Evolutionary conservation across 306 rosid genomes (phyloP).

Genomic region (Quillaja saponaria): DNA sequence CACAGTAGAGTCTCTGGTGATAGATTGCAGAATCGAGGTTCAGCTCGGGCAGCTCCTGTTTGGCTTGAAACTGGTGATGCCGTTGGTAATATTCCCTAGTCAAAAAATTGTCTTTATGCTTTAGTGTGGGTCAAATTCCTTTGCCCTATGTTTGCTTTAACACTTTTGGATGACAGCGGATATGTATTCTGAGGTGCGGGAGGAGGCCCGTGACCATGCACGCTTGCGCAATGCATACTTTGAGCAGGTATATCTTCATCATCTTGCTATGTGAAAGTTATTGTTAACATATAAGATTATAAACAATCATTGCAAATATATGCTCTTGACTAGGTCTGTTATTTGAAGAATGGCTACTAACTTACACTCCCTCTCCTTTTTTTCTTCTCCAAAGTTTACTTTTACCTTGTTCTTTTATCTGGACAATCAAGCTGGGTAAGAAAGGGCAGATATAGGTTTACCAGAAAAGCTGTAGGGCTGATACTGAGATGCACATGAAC

Average conservation of each 20-base stretch:
- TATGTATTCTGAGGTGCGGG: constrained; percentile 92
- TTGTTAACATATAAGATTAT: constrained; percentile 10
- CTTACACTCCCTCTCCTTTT: constrained; percentile 9
- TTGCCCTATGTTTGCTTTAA: constrained; percentile 47
- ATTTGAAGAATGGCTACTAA: background rate
- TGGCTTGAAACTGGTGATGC: constrained; percentile 99
- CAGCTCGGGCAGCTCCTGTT: constrained; percentile 74
- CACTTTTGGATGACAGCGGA: constrained; percentile 70
- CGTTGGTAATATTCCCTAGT: constrained; percentile 73
- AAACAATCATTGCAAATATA: constrained; percentile 10
- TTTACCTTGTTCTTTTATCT: too few relatives aligned
- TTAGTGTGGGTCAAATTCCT: constrained; percentile 33
- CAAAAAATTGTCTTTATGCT: constrained; percentile 41
- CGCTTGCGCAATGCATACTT: constrained; percentile 87
- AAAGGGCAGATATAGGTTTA: too few relatives aligned
- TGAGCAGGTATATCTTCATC: constrained; percentile 74
- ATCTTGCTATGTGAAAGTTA: constrained; percentile 11
- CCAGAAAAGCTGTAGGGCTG: too few relatives aligned
- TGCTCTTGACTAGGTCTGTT: constrained; percentile 1
- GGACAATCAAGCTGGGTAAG: too few relatives aligned
- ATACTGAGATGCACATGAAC: too few relatives aligned
- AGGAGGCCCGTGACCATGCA: constrained; percentile 98
- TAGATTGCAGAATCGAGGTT: constrained; percentile 65
- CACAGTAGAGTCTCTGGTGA: constrained; percentile 71
- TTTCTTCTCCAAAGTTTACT: too few relatives aligned